Conservation (phyloP, 495 filamentous ascomycete genomes). For the Lineolata rhizophorae region DNA sequence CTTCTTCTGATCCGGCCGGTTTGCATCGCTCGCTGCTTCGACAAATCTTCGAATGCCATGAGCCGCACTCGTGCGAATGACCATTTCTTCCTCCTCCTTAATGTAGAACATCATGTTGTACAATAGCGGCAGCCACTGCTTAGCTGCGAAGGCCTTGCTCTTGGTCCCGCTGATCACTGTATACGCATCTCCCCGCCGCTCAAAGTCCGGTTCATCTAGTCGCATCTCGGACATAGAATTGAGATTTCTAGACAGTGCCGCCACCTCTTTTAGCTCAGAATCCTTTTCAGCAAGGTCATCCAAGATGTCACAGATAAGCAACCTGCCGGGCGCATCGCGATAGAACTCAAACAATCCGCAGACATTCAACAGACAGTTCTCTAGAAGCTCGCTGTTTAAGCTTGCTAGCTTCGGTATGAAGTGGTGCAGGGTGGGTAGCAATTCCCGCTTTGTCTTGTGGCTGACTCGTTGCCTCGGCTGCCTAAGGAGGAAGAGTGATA, state of each 20-base stretch:
- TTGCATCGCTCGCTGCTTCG: slow-evolving; percentile 26
- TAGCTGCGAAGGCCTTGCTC: slow-evolving; percentile 31
- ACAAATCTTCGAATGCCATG: slow-evolving; percentile 66
- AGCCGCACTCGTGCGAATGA: slow-evolving; percentile 66
- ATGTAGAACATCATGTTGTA: slow-evolving; percentile 82
- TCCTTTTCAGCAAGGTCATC: slow-evolving; percentile 42
- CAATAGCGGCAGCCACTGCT: slow-evolving; percentile 76
- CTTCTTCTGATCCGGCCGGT: slow-evolving; percentile 16
- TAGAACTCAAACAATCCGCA: too few species aligned
- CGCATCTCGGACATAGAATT: slow-evolving; percentile 49
- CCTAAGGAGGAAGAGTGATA: slow-evolving; percentile 57
- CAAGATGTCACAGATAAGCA: slow-evolving; percentile 51
- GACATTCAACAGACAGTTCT: too few species aligned
- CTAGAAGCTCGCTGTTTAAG: too few species aligned
- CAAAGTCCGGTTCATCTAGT: slow-evolving; percentile 72
- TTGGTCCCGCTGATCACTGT: slow-evolving; percentile 38
- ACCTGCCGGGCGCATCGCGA: too few species aligned
- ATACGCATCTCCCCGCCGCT: slow-evolving; percentile 58
- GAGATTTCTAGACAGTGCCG: slow-evolving; percentile 50
- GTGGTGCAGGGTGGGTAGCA: slow-evolving; percentile 51
- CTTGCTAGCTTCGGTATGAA: too few species aligned
- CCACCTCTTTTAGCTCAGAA: slow-evolving; percentile 34
- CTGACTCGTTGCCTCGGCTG: slow-evolving; percentile 64
- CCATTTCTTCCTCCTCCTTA: slow-evolving; percentile 68
- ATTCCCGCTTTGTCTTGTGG: slow-evolving; percentile 59